These are phyloP conservation scores for Vachellia collinsii DNA, from an alignment of 306 rosid species.

Conservation along the genomic window DNA sequence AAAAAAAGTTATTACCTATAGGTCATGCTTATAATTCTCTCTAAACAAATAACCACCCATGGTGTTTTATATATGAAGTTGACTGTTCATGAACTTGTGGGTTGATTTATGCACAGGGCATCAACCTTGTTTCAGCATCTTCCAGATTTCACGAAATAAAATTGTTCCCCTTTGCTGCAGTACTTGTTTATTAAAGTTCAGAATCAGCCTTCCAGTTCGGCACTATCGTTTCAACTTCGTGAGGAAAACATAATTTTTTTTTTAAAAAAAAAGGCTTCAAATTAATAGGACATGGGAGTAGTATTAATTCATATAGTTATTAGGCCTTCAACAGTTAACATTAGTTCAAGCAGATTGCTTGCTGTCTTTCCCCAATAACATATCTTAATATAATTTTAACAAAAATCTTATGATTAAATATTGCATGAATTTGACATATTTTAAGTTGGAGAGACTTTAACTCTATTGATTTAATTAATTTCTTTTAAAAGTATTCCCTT, in stretches of 20 bases:
- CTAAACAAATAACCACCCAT: slow-evolving; percentile 4
- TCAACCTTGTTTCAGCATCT: slow-evolving; percentile 13
- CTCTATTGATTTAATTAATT: too few relatives aligned
- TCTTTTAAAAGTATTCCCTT: too few relatives aligned
- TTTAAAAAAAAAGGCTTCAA: too few relatives aligned
- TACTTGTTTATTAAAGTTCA: background rate
- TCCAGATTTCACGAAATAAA: background rate
- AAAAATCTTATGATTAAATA: too few relatives aligned
- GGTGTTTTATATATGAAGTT: background rate
- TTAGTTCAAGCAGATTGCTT: too few relatives aligned
- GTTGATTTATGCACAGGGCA: background rate
- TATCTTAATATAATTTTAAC: too few relatives aligned
- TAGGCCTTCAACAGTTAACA: too few relatives aligned
- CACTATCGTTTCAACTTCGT: background rate
- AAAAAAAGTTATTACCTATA: background rate
- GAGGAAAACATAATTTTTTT: background rate
- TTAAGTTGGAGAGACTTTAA: too few relatives aligned
- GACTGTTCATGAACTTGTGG: slow-evolving; percentile 16
- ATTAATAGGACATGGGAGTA: too few relatives aligned
- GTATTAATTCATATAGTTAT: too few relatives aligned
- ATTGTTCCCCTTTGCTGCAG: background rate
- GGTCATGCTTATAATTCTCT: background rate
- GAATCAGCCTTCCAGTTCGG: background rate
- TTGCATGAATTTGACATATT: too few relatives aligned
- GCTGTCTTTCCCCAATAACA: too few relatives aligned